Base-by-base conservation (phyloP, 345 rosid species). In the Acer yangbiense region DNA sequence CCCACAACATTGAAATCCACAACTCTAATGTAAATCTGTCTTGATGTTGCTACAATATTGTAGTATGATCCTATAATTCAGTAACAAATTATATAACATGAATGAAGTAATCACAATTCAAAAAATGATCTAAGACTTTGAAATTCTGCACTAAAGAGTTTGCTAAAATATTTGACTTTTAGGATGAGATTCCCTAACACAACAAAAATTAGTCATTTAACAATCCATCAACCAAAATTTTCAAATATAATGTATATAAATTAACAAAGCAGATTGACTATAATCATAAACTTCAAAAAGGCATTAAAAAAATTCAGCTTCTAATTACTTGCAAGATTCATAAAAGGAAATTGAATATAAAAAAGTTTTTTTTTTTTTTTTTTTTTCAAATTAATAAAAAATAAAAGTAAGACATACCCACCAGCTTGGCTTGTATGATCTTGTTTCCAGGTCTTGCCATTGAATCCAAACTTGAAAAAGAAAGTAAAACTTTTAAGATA, bases 371-470 rank as follows among this genome's bases (percentile, higher is more conserved):
- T 3, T 4, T 2, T 29, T 3, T 35, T 4, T 35, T 5, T 35
- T 35, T 4, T 35, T 35, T 32, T 0, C 39, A 35, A 35, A 35
- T 35, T 4, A 35, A 35, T 35, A 5, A 35, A 35, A 35, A 27
- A 43, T 41, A 82, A 76, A 78, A 77, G 77, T n/a, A 81, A 83
- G 87, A 82, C 89, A 87, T 88, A 87, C 91, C 88, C 78, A 91
- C 91, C 93, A 92, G 90, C 84, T 92, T 90, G 87, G 92, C 90
- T 86, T 90, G 97, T 52, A 89, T 85, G 82, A 85, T 90, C 87
- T 81, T 90, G 86, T 82, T 90, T 60, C 93, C 87, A 23, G 88
- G 87, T 71, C 87, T 82, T 61, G 94, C 83, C 92, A 88, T 90
- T 75, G 54, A 18, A 65, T 74, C 14, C 58, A 27, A 27, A 29